Evolutionary conservation across 345 rosid genomes (phyloP).

Genomic region (Bruguiera gymnorhiza): DNA sequence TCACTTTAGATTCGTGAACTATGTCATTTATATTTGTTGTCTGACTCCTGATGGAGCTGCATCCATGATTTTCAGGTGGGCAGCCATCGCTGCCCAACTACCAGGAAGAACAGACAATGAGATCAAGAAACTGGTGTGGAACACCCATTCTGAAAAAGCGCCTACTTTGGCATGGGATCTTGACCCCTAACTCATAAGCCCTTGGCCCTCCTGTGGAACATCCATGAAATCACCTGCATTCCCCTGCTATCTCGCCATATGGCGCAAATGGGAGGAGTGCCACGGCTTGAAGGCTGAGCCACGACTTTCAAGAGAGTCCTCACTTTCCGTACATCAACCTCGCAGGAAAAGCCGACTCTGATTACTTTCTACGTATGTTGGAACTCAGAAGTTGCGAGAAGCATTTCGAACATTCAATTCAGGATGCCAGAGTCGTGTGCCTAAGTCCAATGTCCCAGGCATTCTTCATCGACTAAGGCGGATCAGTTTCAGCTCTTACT

Average conservation of each 20-base stretch:
- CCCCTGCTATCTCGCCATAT: constrained; percentile 81
- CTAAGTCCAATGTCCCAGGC: constrained; percentile 52
- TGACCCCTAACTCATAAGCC: constrained; percentile 83
- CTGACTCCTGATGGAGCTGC: neutral
- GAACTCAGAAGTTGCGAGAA: constrained; percentile 90
- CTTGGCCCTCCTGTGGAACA: constrained; percentile 36
- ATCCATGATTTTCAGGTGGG: constrained; percentile 59
- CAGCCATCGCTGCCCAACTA: constrained; percentile 90
- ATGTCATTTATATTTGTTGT: neutral
- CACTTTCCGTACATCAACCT: constrained; percentile 43
- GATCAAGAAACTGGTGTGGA: constrained; percentile 97
- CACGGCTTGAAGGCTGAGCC: constrained; percentile 98
- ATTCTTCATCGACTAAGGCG: constrained; percentile 54
- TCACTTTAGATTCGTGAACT: too few relatives aligned
- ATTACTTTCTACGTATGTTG: constrained; percentile 75
- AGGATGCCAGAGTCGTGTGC: constrained; percentile 28
- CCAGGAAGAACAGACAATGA: constrained; percentile 98
- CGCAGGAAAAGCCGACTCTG: constrained; percentile 40
- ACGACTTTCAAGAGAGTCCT: constrained; percentile 69
- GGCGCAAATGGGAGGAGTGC: constrained; percentile 99
- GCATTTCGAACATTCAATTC: constrained; percentile 52
- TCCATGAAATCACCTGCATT: constrained; percentile 42
- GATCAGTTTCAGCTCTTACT: constrained; percentile 44
- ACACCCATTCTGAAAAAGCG: constrained; percentile 94
- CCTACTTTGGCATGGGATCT: constrained; percentile 76